Base-by-base conservation (phyloP, 164 flowering plant species). In the Vitis vinifera region DNA sequence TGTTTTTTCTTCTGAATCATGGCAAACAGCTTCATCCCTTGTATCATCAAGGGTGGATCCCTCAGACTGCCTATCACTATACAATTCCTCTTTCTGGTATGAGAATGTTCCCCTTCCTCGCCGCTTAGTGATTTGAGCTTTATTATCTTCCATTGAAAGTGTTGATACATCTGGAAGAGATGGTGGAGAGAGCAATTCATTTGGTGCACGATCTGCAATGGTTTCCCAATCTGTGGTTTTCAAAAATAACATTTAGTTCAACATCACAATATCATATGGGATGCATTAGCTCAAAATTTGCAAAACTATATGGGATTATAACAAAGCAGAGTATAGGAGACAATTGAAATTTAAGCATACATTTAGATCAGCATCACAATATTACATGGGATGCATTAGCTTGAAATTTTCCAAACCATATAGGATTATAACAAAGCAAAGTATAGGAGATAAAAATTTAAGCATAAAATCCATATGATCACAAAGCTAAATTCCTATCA, bases 101-200 rank as follows among this genome's bases (percentile, higher is more conserved):
- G 95, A 78, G 67, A 95, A 93, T 31, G 93, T 78, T 66, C 99
- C 98, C 75, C 99, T 82, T 64, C 98, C 99, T 67, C 98, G 90
- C 49, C 91, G 79, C 73, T 84, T 90, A 57, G 89, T 81, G 27
- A 59, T 67, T 72, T 84, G 77, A 67, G 29, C 59, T 62, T 81
- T 70, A 7, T 74, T 19, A 60, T 90, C 89, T 72, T 85, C 81
- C 66, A 84, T 71, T 31, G 91, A 67, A 66, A 84, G 85, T 55
- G 85, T 71, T 14, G 90, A 81, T 50, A 86, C 75, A 17, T 66
- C 80, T 56, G 84, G 85, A 68, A 80, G 69, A 49, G 66, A 17
- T 52, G 76, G 75, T 53, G 83, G 70, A 66, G 89, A 52, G 10
- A 85, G 80, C 29, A 86, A 69, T 70, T 84, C 86, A 73, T 82